These are phyloP conservation scores for Diatrype stigma DNA, from an alignment of 2,329 filamentous ascomycete species.

Conservation along the genomic window DNA sequence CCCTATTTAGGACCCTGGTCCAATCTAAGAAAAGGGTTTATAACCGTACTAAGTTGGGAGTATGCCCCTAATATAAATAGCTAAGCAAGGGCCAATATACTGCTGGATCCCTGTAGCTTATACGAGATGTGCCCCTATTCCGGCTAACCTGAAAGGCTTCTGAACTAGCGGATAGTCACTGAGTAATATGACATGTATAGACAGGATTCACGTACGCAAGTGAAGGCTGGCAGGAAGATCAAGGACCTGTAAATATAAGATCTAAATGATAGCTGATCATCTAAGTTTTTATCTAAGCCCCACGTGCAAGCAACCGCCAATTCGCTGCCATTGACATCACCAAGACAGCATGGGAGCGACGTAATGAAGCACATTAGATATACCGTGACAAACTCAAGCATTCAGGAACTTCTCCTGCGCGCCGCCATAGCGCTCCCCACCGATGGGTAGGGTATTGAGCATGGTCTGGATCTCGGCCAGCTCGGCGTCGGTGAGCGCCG, in stretches of 20 bases:
- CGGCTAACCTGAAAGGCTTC: no score
- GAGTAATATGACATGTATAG: no score
- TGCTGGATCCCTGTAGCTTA: no score
- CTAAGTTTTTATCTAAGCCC: neutral
- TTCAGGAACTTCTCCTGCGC: neutral
- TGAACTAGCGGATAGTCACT: no score
- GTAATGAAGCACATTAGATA: neutral
- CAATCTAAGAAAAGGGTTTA: no score
- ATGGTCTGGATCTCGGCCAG: slow-evolving; percentile 31
- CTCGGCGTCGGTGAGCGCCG: slow-evolving; percentile 33
- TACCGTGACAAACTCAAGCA: neutral
- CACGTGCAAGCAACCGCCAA: neutral
- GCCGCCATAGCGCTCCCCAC: slow-evolving; percentile 8
- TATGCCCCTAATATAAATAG: no score
- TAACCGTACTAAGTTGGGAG: no score
- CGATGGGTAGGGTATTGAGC: slow-evolving; percentile 5
- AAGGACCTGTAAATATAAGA: neutral
- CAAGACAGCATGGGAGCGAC: neutral
- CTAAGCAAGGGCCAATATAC: no score
- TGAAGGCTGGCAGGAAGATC: neutral
- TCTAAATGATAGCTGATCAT: neutral
- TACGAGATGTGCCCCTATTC: no score
- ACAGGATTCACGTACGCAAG: neutral
- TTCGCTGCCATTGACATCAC: neutral
- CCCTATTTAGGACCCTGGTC: no score